Percentiles rank a stretch among this genome's conserved stretches.
Evolutionary conservation across 2,329 filamentous ascomycete genomes (phyloP).

Genomic region (Aspergillus fischeri): DNA sequence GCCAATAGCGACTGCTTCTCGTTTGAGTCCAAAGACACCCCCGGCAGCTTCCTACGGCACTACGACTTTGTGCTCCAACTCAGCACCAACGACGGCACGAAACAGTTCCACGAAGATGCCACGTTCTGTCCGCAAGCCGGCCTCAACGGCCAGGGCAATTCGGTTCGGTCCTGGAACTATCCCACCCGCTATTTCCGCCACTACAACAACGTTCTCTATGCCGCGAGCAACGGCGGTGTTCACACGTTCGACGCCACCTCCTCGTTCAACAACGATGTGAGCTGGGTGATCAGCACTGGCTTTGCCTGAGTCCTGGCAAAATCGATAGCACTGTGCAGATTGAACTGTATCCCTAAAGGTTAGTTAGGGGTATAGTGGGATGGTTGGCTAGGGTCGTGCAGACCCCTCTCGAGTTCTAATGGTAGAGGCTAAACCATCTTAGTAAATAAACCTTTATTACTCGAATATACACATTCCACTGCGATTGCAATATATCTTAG

Average conservation of each 20-base stretch:
- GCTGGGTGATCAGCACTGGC: slow-evolving; percentile 44
- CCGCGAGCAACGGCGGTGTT: slow-evolving; percentile 54
- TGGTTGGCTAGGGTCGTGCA: too few species aligned
- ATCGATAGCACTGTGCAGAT: too few species aligned
- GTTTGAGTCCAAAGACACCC: slow-evolving; percentile 56
- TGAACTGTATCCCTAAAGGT: too few species aligned
- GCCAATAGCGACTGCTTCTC: slow-evolving; percentile 56
- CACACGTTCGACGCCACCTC: slow-evolving; percentile 48
- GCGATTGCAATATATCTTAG: too few species aligned
- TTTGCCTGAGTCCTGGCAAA: slow-evolving; percentile 38
- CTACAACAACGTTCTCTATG: slow-evolving; percentile 45
- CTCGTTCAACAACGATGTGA: slow-evolving; percentile 54
- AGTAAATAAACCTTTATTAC: too few species aligned
- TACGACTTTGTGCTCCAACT: slow-evolving; percentile 50
- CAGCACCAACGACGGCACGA: slow-evolving; percentile 50
- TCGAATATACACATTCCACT: too few species aligned
- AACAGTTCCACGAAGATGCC: slow-evolving; percentile 58
- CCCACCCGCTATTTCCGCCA: slow-evolving; percentile 59
- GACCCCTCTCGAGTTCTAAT: too few species aligned
- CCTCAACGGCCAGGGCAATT: slow-evolving; percentile 49
- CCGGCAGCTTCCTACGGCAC: slow-evolving; percentile 59
- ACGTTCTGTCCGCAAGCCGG: slow-evolving; percentile 58
- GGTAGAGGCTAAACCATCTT: too few species aligned
- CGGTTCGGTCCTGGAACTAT: slow-evolving; percentile 57
- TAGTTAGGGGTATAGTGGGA: too few species aligned